phyloP scores from a whole-genome alignment of 371 early-diverging fungal species.

The Rhizomucor pusillus region DNA sequence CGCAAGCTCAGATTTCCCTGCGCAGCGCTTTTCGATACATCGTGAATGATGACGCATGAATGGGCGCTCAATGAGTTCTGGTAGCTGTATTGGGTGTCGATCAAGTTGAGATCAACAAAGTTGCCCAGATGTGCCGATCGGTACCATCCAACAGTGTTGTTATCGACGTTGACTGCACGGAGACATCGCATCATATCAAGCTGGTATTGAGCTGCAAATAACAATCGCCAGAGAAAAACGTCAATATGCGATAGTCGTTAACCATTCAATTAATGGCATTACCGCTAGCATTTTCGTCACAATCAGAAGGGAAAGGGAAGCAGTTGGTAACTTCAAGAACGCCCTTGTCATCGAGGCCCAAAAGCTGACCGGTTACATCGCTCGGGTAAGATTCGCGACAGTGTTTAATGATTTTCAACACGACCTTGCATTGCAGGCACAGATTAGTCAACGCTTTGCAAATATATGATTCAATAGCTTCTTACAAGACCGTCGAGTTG shows the following conservation, averaged over 20 bases:
- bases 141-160: conserved; percentile 98
- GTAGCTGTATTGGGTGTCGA: conserved; percentile 89
- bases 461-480: neutral
- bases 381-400: conserved; percentile 78
- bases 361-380: conserved; percentile 88
- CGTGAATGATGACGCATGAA: conserved; percentile 90
- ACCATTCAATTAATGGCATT: conserved; percentile 7
- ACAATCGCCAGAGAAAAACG: neutral
- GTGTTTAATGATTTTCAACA: conserved; percentile 96
- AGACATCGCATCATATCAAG: conserved; percentile 90
- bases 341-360: conserved; percentile 83
- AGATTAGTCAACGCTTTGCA: conserved; percentile 1
- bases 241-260: neutral
- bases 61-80: conserved; percentile 83
- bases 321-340: conserved; percentile 89
- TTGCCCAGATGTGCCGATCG: conserved; percentile 85
- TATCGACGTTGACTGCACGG: conserved; percentile 92
- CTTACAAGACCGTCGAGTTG: conserved; percentile 63
- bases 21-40: conserved; percentile 75
- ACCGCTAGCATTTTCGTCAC: conserved; percentile 50
- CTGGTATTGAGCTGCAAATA: conserved; percentile 78
- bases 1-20: conserved; percentile 86
- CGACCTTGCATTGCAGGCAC: conserved; percentile 50
- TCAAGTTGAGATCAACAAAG: conserved; percentile 86
- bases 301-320: conserved; percentile 77